Conservation (phyloP, 352 stramenopile genomes). For the Phytopythium litorale region DNA sequence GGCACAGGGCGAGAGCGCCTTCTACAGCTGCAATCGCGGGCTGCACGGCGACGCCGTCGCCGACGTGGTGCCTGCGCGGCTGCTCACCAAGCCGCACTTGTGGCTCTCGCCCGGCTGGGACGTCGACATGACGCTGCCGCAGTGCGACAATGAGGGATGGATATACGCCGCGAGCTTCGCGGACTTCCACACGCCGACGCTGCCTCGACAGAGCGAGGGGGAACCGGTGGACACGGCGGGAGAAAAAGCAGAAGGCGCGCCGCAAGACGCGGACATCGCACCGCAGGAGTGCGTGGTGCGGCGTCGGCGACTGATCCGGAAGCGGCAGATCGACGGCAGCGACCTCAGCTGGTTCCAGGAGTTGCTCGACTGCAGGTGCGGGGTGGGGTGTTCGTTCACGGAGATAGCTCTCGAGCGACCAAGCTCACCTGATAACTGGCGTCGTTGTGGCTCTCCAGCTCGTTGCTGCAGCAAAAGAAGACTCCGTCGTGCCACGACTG, state of each 20-base stretch:
- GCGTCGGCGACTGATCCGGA: conserved; percentile 48
- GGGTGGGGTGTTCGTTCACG: neutral
- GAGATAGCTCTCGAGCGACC: neutral
- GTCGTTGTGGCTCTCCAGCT: conserved; percentile 19
- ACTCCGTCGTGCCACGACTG: conserved; percentile 75
- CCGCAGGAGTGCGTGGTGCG: conserved; percentile 32
- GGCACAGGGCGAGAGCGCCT: conserved; percentile 36
- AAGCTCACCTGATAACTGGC: conserved; percentile 8
- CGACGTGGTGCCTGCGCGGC: conserved; percentile 56
- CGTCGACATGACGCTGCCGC: conserved; percentile 41
- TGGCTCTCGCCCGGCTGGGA: conserved; percentile 68
- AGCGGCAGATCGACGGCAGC: conserved; percentile 66
- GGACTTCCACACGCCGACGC: conserved; percentile 23
- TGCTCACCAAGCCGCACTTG: conserved; percentile 69
- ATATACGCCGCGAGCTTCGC: conserved; percentile 48
- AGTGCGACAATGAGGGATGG: conserved; percentile 68
- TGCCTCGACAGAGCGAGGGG: neutral
- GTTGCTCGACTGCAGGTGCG: conserved; percentile 72
- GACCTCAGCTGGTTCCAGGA: conserved; percentile 84
- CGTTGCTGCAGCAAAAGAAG: conserved; percentile 63
- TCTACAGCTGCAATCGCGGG: conserved; percentile 63
- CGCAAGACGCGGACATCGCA: conserved; percentile 1
- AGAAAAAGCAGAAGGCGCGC: neutral
- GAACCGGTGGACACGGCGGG: neutral
- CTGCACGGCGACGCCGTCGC: conserved; percentile 44